A percentile compares a stretch with the other conserved stretches of the same genome.
Evolutionary conservation across 1,284 basidiomycete genomes (phyloP).

Genomic region (Leccinum variabile): DNA sequence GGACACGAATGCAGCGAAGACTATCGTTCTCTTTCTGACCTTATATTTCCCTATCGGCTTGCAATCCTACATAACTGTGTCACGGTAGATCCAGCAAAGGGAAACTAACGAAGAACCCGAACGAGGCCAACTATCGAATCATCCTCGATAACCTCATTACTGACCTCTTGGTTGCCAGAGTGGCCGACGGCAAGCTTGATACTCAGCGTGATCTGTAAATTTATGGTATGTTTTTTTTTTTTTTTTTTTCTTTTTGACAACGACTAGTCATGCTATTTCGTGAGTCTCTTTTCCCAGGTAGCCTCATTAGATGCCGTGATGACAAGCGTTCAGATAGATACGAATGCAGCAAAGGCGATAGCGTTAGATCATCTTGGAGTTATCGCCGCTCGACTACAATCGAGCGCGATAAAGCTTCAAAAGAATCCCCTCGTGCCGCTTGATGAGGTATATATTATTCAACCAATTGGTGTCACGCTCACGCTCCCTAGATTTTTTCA

Average conservation of each 20-base stretch:
- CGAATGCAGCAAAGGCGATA: conserved; percentile 80
- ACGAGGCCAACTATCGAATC: conserved; percentile 86
- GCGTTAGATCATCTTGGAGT: conserved; percentile 91
- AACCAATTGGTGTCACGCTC: neutral
- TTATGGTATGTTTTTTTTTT: conserved; percentile 61
- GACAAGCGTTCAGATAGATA: conserved; percentile 60
- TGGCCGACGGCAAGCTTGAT: conserved; percentile 93
- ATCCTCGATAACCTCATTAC: conserved; percentile 90
- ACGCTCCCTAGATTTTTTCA: conserved; percentile 52
- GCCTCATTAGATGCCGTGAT: conserved; percentile 81
- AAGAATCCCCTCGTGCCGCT: conserved; percentile 51
- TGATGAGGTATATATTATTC: conserved; percentile 56
- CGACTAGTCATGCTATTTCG: neutral
- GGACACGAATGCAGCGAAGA: conserved; percentile 80
- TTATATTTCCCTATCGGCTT: neutral
- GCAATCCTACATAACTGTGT: neutral
- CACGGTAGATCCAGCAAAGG: conserved; percentile 67
- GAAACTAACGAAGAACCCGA: conserved; percentile 83
- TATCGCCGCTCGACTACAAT: conserved; percentile 82
- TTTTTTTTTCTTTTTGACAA: neutral
- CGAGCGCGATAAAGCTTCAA: conserved; percentile 55
- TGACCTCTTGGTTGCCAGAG: conserved; percentile 90
- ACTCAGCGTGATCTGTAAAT: conserved; percentile 73
- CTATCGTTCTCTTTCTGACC: conserved; percentile 82
- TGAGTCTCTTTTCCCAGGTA: conserved; percentile 36